Percentiles rank a stretch among this genome's conserved stretches.
Conservation (phyloP, 2,329 filamentous ascomycete species). For the Xylaria multiplex region DNA sequence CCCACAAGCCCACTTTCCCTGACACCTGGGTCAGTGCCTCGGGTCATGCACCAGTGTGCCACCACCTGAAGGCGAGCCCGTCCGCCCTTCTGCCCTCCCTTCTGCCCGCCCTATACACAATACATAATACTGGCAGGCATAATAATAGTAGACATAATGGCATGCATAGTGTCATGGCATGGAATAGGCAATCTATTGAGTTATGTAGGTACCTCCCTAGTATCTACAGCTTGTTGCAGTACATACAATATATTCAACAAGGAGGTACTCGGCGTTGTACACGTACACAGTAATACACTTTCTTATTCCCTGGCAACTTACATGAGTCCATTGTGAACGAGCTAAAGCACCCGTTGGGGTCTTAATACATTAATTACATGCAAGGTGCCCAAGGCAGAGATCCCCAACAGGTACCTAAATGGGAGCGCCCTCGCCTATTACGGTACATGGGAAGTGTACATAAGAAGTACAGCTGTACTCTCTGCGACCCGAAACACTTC, state of each 20-base stretch:
- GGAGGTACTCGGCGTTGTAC: too few species aligned
- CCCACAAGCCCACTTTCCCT: constrained; percentile 19
- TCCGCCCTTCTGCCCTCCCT: not conserved
- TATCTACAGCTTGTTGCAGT: not conserved
- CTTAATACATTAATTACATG: constrained; percentile 2
- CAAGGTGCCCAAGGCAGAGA: constrained; percentile 13
- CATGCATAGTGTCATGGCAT: too few species aligned
- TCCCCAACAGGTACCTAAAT: constrained; percentile 15
- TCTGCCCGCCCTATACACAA: not conserved
- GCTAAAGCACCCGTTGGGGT: not conserved
- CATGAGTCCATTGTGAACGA: too few species aligned
- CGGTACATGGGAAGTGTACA: not conserved
- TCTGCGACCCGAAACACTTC: constrained; percentile 12
- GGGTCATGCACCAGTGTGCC: constrained; percentile 1
- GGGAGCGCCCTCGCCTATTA: constrained; percentile 15
- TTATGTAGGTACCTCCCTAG: not conserved
- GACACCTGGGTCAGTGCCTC: constrained; percentile 17
- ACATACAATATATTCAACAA: too few species aligned
- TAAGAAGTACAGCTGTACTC: constrained; percentile 16
- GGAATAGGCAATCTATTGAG: too few species aligned
- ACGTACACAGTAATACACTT: too few species aligned
- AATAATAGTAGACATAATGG: too few species aligned
- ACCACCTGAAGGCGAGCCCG: not conserved
- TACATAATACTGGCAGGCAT: too few species aligned
- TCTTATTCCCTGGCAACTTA: not conserved